Evolutionary conservation across 208 protist species (phyloP).

Genomic region (Naegleria lovaniensis): DNA sequence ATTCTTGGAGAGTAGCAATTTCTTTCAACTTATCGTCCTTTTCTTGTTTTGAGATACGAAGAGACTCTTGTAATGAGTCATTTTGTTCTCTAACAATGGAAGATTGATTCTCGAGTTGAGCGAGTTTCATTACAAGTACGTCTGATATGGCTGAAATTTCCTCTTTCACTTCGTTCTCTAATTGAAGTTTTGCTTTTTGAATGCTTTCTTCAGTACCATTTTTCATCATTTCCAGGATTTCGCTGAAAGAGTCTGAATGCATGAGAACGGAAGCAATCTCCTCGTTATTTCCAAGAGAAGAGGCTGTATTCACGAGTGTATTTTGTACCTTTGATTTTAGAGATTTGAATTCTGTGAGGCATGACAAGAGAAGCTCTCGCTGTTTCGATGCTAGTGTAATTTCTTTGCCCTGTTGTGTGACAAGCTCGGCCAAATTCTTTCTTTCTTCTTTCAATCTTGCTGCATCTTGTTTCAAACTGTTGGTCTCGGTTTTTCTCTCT

Average conservation of each 20-base stretch:
- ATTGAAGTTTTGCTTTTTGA: neutral
- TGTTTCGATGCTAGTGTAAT: neutral
- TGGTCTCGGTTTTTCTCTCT: neutral
- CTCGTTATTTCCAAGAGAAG: neutral
- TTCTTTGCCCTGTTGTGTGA: neutral
- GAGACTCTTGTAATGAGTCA: neutral
- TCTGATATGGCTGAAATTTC: neutral
- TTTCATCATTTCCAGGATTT: neutral
- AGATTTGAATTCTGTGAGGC: neutral
- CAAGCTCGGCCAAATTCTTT: neutral
- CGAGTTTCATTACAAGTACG: neutral
- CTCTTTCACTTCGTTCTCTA: neutral
- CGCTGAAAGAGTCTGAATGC: neutral
- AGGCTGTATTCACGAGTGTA: neutral
- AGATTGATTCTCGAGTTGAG: neutral
- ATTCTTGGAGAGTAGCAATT: neutral
- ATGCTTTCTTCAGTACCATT: neutral
- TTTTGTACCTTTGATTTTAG: neutral
- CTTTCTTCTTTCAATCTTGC: neutral
- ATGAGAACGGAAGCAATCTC: neutral
- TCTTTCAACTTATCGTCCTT: neutral
- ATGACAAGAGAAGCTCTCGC: neutral
- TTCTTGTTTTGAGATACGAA: neutral
- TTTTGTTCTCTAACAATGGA: neutral
- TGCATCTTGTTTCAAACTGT: neutral